A percentile compares a stretch with the other conserved stretches of the same genome.
Evolutionary conservation across 306 rosid species (phyloP).

Genomic region (Vigna unguiculata): DNA sequence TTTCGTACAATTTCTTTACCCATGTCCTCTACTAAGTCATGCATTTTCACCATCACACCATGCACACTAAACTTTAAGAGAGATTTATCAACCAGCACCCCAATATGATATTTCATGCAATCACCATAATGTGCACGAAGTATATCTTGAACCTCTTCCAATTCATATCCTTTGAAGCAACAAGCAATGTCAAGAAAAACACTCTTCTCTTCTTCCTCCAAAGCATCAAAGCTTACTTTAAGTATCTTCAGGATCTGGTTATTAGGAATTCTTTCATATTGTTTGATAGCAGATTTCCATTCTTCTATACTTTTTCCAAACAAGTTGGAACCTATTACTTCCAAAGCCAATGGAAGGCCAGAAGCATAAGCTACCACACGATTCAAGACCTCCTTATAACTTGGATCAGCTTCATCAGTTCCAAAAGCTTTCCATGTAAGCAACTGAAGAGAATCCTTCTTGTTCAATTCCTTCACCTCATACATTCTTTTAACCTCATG

Average conservation of each 20-base stretch:
- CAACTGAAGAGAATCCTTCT: background rate
- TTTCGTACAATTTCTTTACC: background rate
- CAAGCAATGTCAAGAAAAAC: constrained; percentile 26
- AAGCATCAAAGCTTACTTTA: constrained; percentile 4
- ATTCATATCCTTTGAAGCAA: constrained; percentile 4
- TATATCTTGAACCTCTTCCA: constrained; percentile 6
- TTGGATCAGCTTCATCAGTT: background rate
- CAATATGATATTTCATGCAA: constrained; percentile 2
- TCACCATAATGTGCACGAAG: background rate
- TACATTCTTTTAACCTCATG: background rate
- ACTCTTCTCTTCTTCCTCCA: constrained; percentile 26
- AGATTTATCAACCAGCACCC: background rate
- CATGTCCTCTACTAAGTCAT: constrained; percentile 5
- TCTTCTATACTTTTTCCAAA: constrained; percentile 13
- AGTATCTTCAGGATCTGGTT: constrained; percentile 4
- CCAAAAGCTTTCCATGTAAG: constrained; percentile 3
- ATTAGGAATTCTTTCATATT: constrained; percentile 3
- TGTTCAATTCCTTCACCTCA: constrained; percentile 2
- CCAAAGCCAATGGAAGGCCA: constrained; percentile 23
- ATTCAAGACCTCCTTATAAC: background rate
- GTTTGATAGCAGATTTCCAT: constrained; percentile 5
- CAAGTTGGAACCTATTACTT: constrained; percentile 25
- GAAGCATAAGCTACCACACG: background rate
- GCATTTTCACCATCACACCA: background rate
- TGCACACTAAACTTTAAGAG: background rate